Conservation (phyloP, 305 asterid genomes). For the Fraxinus latifolia region DNA sequence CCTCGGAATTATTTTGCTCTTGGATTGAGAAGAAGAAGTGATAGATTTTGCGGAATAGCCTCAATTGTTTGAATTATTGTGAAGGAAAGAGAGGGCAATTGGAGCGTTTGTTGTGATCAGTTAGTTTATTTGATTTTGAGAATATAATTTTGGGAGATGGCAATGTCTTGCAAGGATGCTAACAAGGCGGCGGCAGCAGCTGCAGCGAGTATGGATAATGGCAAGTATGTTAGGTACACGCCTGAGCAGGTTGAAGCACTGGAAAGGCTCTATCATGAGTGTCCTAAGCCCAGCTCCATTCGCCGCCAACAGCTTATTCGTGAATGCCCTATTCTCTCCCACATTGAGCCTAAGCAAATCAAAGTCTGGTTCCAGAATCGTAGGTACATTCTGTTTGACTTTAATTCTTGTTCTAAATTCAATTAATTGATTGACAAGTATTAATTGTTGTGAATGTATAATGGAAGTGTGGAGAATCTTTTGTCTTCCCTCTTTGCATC, state of each 20-base stretch:
- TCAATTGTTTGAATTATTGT: background rate
- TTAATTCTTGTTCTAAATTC: background rate
- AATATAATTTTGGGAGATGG: constrained; percentile 1
- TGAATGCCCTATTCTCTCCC: constrained; percentile 23
- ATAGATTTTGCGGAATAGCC: background rate
- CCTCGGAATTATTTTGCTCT: background rate
- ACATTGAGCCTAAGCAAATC: constrained; percentile 25
- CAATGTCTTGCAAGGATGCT: constrained; percentile 26
- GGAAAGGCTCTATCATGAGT: constrained; percentile 16
- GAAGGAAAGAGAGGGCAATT: background rate
- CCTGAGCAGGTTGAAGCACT: constrained; percentile 29
- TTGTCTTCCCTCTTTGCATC: background rate
- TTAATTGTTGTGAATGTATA: background rate
- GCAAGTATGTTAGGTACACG: constrained; percentile 20
- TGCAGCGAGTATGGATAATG: constrained; percentile 13
- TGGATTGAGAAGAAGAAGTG: background rate
- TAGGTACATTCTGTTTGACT: background rate
- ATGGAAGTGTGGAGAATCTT: background rate
- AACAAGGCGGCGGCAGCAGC: background rate
- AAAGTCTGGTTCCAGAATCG: constrained; percentile 26
- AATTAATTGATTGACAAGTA: background rate
- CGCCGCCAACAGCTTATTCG: constrained; percentile 25
- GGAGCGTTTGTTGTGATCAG: background rate
- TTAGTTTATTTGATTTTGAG: background rate
- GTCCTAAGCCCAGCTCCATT: constrained; percentile 24